Base-by-base conservation (phyloP, 78 protist species). In the Pigoraptor vietnamica region DNA sequence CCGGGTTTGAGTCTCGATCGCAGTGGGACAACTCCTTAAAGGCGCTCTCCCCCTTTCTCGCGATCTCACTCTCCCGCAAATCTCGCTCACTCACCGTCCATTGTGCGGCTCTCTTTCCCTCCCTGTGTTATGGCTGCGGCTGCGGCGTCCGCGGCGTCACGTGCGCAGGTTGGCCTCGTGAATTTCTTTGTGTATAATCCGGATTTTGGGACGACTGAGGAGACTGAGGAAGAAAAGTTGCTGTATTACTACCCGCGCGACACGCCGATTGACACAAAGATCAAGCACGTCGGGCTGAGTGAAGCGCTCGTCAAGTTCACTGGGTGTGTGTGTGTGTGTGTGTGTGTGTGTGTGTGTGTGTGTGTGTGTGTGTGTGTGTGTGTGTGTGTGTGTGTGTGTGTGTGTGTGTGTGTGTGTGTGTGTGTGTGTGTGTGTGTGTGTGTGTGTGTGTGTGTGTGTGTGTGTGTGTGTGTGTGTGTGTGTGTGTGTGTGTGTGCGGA, bases 231-330 rank as follows among this genome's bases (percentile, higher is more conserved):
- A 82, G 95, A 95, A 84, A 94, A 93, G 90, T 40, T 95, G 1
- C 91, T 93, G 21, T 95, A 67, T 38, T 95, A 84, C 89, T 87
- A 93, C 90, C 97, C 97, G 55, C 87, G 38, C 55, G 81, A 84
- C 34, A 40, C 88, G 32, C 37, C 93, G n/a, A 38, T 93, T 25
- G 94, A 94, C 88, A 88, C 79, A 25, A 90, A 95, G 81, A 90
- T 92, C 24, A 48, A 83, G 56, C 40, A 67, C 14, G 94, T 95
- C 37, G 97, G 97, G 39, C 83, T 95, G 10, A 56, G 94, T 9
- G 95, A 95, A 88, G 97, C 93, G n/a, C 81, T 93, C 39, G 89
- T 95, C 90, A 90, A 93, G 48, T 95, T 93, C 67, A 87, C 96
- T 86, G 82, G 88, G 94, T 93, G 89, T 0, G 91, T 90, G 79